Conservation (phyloP, 345 rosid species). For the Dipteronia sinensis region DNA sequence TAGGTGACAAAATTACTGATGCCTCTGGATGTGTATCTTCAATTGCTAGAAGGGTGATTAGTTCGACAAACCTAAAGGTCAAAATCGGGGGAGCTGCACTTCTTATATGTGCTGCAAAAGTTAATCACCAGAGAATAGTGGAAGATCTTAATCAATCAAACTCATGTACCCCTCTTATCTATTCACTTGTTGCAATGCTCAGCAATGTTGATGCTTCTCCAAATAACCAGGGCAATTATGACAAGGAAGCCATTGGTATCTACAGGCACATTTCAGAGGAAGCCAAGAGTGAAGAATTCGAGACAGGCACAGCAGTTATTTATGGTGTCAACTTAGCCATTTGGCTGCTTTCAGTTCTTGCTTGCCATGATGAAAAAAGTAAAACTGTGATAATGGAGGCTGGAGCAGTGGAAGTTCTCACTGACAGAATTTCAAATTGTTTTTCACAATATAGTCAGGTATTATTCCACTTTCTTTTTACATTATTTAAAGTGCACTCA, state of each 20-base stretch:
- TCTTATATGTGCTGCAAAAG: constrained; percentile 92
- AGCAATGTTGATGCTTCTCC: constrained; percentile 49
- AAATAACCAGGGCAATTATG: constrained; percentile 51
- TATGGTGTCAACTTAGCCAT: constrained; percentile 77
- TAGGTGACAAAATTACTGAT: constrained; percentile 71
- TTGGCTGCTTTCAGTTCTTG: constrained; percentile 91
- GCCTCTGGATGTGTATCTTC: constrained; percentile 71
- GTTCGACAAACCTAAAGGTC: constrained; percentile 63
- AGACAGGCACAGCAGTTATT: constrained; percentile 52
- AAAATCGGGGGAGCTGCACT: constrained; percentile 96
- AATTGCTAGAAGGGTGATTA: constrained; percentile 74
- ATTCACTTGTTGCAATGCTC: constrained; percentile 76
- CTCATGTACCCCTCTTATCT: constrained; percentile 60
- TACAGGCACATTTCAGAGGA: constrained; percentile 61
- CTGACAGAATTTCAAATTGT: constrained; percentile 68
- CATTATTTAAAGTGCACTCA: neutral
- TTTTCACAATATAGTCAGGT: constrained; percentile 76
- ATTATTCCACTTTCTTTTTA: constrained; percentile 35
- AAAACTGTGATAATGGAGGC: constrained; percentile 85
- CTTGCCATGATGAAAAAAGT: constrained; percentile 84
- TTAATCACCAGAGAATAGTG: constrained; percentile 73
- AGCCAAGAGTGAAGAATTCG: constrained; percentile 48
- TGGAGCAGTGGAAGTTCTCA: constrained; percentile 87
- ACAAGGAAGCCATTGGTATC: constrained; percentile 60
- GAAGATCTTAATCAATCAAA: constrained; percentile 86